Percentiles rank a stretch among this genome's conserved stretches.
Evolutionary conservation across 306 rosid species (phyloP).

Genomic region (Calophaca sinica): DNA sequence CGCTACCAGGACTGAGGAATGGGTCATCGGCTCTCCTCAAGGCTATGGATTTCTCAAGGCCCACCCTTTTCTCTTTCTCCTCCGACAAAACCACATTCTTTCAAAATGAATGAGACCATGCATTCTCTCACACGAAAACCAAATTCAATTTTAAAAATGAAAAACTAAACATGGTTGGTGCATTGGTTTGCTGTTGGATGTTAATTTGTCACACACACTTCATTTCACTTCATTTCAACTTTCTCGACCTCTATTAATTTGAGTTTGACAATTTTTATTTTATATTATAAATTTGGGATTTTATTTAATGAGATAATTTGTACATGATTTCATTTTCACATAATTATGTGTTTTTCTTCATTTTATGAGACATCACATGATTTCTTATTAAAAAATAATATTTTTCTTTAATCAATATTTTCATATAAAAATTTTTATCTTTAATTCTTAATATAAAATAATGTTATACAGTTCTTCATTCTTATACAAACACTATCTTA

Average conservation of each 20-base stretch:
- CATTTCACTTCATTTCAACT: background rate
- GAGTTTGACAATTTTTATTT: too few species aligned
- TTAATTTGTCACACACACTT: conserved; percentile 19
- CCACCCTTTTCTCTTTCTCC: background rate
- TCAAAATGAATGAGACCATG: background rate
- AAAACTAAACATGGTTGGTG: conserved; percentile 5
- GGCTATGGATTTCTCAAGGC: background rate
- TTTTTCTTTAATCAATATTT: too few species aligned
- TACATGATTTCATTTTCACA: too few species aligned
- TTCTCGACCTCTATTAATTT: background rate
- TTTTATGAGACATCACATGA: too few species aligned
- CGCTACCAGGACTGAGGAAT: background rate
- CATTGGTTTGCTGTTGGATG: background rate
- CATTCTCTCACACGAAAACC: background rate
- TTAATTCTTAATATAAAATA: too few species aligned
- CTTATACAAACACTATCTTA: too few species aligned
- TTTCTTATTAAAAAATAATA: too few species aligned
- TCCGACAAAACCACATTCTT: conserved; percentile 5
- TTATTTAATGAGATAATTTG: too few species aligned
- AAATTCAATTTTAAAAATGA: background rate
- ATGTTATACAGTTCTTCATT: too few species aligned
- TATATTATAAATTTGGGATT: too few species aligned
- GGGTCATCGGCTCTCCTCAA: background rate
- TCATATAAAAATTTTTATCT: too few species aligned
- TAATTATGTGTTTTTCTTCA: too few species aligned